These are phyloP conservation scores for Diospyros kaki DNA, from an alignment of 148 eudicot genomes.

Conservation along the genomic window DNA sequence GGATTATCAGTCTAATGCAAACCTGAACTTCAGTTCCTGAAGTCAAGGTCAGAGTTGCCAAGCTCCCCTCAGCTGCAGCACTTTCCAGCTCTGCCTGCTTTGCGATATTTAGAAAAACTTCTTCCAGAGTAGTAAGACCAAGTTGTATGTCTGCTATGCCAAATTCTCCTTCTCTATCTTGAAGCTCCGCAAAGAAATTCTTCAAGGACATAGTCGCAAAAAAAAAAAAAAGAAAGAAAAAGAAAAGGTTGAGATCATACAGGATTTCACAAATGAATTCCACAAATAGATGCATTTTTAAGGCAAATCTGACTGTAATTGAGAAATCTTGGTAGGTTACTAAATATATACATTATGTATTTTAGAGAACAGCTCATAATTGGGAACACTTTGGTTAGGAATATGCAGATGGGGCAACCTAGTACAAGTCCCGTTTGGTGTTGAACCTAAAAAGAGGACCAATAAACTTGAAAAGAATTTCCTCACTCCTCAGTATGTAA, in stretches of 20 bases:
- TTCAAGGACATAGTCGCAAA: constrained; percentile 13
- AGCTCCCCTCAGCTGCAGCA: constrained; percentile 66
- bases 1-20: background rate
- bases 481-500: background rate
- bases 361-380: no score
- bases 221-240: background rate
- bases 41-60: constrained; percentile 52
- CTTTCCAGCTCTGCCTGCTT: constrained; percentile 76
- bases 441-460: background rate
- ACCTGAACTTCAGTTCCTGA: constrained; percentile 59
- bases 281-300: no score
- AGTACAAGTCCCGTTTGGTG: background rate
- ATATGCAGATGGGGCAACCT: background rate
- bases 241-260: background rate
- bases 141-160: constrained; percentile 52
- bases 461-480: background rate
- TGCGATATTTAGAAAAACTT: constrained; percentile 82
- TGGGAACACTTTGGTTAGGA: background rate
- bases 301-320: no score
- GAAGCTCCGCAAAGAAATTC: constrained; percentile 68
- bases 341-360: background rate
- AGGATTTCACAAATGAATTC: no score
- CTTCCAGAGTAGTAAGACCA: constrained; percentile 87
- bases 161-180: constrained; percentile 63
- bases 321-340: background rate